These are phyloP conservation scores for Thraustochytrium striatum DNA, from an alignment of 352 stramenopile species.

Conservation along the genomic window DNA sequence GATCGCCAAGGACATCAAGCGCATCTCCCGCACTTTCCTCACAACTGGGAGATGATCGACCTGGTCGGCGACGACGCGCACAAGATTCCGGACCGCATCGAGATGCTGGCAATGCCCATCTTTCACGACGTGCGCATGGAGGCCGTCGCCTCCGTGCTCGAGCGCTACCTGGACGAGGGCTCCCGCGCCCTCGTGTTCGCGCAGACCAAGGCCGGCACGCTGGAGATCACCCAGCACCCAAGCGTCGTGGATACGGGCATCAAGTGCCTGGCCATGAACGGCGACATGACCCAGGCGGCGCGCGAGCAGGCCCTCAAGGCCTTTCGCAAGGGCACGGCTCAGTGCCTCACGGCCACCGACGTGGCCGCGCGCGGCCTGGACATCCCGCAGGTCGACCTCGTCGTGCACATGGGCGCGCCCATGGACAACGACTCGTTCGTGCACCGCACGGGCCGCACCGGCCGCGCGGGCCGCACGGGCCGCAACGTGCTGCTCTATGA, in stretches of 20 bases:
- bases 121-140: slow-evolving; percentile 57
- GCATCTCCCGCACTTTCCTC: slow-evolving; percentile 86
- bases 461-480: slow-evolving; percentile 68
- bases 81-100: slow-evolving; percentile 50
- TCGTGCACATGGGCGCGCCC: slow-evolving; percentile 92
- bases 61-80: slow-evolving; percentile 77
- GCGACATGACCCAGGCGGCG: slow-evolving; percentile 80
- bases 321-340: slow-evolving; percentile 88
- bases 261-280: slow-evolving; percentile 72
- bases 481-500: slow-evolving; percentile 48
- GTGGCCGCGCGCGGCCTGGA: slow-evolving; percentile 92
- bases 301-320: slow-evolving; percentile 92
- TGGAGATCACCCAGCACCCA: slow-evolving; percentile 86
- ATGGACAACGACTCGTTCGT: slow-evolving; percentile 89
- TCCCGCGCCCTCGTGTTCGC: slow-evolving; percentile 89
- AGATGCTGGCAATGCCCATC: slow-evolving; percentile 53
- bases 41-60: slow-evolving; percentile 86
- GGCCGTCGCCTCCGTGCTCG: slow-evolving; percentile 59
- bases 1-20: slow-evolving; percentile 87
- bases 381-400: slow-evolving; percentile 82
- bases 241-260: slow-evolving; percentile 58
- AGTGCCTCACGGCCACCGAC: slow-evolving; percentile 91
- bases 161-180: background rate
- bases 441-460: slow-evolving; percentile 89
- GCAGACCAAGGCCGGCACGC: slow-evolving; percentile 90